phyloP scores from a whole-genome alignment of 768 basidiomycete genomes.

The Suillus subluteus region DNA sequence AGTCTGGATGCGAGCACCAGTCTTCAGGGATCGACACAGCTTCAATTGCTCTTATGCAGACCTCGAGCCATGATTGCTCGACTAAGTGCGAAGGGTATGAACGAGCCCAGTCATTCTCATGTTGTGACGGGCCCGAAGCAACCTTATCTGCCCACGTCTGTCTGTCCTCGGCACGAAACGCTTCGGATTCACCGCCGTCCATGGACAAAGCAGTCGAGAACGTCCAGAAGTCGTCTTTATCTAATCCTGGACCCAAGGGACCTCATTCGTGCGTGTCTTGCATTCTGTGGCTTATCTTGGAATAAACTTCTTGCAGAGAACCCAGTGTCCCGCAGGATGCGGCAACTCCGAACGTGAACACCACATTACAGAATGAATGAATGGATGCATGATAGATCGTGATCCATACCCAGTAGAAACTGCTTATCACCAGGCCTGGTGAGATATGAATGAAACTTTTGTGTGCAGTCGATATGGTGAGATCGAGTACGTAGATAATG shows the following conservation, averaged over 20 bases:
- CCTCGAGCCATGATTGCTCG: not conserved
- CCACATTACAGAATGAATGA: too few species aligned
- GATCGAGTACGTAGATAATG: too few species aligned
- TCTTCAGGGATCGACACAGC: not conserved
- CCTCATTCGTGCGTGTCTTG: not conserved
- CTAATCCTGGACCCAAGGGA: not conserved
- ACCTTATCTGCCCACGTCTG: not conserved
- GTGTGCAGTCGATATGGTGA: too few species aligned
- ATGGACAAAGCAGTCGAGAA: not conserved
- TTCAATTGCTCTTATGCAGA: not conserved
- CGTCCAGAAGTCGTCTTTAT: too few species aligned
- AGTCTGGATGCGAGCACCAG: not conserved
- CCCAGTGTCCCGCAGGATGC: too few species aligned
- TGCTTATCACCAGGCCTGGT: too few species aligned
- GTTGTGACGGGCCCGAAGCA: not conserved
- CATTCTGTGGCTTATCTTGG: too few species aligned
- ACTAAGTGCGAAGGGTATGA: not conserved
- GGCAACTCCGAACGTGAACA: not conserved
- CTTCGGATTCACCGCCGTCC: not conserved
- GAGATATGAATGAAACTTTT: too few species aligned
- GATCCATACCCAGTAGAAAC: too few species aligned
- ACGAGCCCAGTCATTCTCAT: not conserved
- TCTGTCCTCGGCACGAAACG: not conserved
- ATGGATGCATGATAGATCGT: too few species aligned
- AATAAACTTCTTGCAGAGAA: not conserved